These are phyloP conservation scores for Elongisporangium prolatum DNA, from an alignment of 352 stramenopile species.

Conservation along the genomic window DNA sequence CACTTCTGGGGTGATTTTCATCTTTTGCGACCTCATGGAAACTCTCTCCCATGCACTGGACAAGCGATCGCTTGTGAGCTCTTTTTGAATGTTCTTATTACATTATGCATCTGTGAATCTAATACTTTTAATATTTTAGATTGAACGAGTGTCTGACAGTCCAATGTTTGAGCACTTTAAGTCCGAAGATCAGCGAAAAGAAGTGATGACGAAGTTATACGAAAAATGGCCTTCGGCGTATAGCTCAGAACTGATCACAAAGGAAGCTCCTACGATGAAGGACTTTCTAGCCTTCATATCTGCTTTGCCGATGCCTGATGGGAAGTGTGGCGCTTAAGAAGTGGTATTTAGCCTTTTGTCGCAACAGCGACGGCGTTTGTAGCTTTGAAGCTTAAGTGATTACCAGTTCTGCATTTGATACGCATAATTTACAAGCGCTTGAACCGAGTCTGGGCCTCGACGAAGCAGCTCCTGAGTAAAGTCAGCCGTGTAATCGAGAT, in stretches of 20 bases:
- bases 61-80: constrained; percentile 33
- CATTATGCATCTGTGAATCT: neutral
- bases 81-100: neutral
- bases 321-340: neutral
- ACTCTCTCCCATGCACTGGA: constrained; percentile 42
- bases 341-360: neutral
- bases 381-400: constrained; percentile 29
- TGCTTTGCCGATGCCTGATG: neutral
- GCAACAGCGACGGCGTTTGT: constrained; percentile 1
- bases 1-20: constrained; percentile 58
- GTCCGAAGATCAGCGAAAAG: constrained; percentile 34
- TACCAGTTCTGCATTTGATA: constrained; percentile 80
- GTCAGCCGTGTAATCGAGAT: constrained; percentile 63
- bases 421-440: constrained; percentile 53
- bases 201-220: constrained; percentile 30
- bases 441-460: constrained; percentile 53
- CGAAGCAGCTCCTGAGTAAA: constrained; percentile 72
- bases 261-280: constrained; percentile 4
- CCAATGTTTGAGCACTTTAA: constrained; percentile 27
- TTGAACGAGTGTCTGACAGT: constrained; percentile 32
- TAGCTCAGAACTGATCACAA: neutral
- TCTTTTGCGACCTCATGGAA: constrained; percentile 44
- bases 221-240: constrained; percentile 8
- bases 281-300: constrained; percentile 6
- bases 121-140: constrained; percentile 9